Conservation (phyloP, 2,329 filamentous ascomycete species). For the Aspergillus sp. region DNA sequence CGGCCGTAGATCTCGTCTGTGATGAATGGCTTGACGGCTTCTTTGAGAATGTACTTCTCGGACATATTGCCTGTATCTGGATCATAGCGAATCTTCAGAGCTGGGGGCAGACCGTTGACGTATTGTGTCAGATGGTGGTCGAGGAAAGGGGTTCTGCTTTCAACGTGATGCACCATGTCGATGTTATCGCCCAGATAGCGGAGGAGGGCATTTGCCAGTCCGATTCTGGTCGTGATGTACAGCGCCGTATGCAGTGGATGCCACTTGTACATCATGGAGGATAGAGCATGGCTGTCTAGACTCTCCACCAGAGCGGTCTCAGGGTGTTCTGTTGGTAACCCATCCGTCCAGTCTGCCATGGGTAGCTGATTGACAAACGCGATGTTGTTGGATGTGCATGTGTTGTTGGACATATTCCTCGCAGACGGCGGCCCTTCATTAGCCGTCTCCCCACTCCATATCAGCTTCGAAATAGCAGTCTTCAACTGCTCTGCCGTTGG, state of each 20-base stretch:
- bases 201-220: slow-evolving; percentile 24
- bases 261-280: slow-evolving; percentile 29
- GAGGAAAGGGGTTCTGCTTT: slow-evolving; percentile 26
- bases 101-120: slow-evolving; percentile 18
- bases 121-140: slow-evolving; percentile 29
- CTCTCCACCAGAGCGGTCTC: slow-evolving; percentile 6
- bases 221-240: slow-evolving; percentile 34
- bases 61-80: neutral
- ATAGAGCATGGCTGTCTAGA: slow-evolving; percentile 23
- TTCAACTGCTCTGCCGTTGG: neutral
- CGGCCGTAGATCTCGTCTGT: slow-evolving; percentile 4
- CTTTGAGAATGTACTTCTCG: slow-evolving; percentile 3
- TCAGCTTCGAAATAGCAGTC: too few relatives aligned
- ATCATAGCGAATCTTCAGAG: slow-evolving; percentile 12
- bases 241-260: slow-evolving; percentile 38
- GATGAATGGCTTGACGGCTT: slow-evolving; percentile 3
- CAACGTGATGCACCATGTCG: slow-evolving; percentile 24
- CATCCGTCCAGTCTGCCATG: slow-evolving; percentile 29
- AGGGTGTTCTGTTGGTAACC: slow-evolving; percentile 4
- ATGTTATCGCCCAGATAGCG: slow-evolving; percentile 13
- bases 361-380: slow-evolving; percentile 29
- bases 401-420: slow-evolving; percentile 36
- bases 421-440: slow-evolving; percentile 18
- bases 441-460: too few relatives aligned
- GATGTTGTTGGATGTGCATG: slow-evolving; percentile 31